Conservation (phyloP, 352 stramenopile species). For the Pythium utonaiense region DNA sequence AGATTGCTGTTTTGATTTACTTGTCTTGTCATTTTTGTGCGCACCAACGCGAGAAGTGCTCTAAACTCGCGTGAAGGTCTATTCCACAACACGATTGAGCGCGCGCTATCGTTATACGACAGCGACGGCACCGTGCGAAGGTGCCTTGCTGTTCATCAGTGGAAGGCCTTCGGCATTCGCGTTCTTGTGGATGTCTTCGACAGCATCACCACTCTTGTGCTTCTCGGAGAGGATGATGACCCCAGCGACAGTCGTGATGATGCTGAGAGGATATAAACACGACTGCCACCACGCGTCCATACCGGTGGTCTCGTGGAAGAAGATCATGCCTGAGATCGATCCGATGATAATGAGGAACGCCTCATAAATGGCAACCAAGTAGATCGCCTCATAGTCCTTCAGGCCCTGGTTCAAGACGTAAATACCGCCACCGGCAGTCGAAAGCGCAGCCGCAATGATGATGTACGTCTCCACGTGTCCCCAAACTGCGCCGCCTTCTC, state of each 20-base stretch:
- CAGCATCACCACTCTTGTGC: slow-evolving; percentile 52
- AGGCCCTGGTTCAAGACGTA: slow-evolving; percentile 75
- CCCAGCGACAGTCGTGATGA: slow-evolving; percentile 71
- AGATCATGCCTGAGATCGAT: slow-evolving; percentile 82
- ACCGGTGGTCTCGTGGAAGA: slow-evolving; percentile 82
- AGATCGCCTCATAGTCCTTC: slow-evolving; percentile 84
- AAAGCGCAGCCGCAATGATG: slow-evolving; percentile 64
- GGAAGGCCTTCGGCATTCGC: slow-evolving; percentile 22
- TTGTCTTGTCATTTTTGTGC: background rate
- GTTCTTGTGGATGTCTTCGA: slow-evolving; percentile 24
- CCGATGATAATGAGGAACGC: slow-evolving; percentile 83
- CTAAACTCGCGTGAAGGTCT: background rate
- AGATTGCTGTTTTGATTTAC: background rate
- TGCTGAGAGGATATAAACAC: slow-evolving; percentile 70
- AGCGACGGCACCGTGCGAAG: slow-evolving; percentile 28
- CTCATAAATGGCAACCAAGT: slow-evolving; percentile 84
- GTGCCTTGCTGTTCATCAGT: slow-evolving; percentile 22
- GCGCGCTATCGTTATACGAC: slow-evolving; percentile 6
- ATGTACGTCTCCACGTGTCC: slow-evolving; percentile 60
- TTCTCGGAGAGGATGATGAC: slow-evolving; percentile 84
- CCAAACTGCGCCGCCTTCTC: slow-evolving; percentile 72
- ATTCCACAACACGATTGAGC: background rate
- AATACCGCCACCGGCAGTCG: slow-evolving; percentile 67
- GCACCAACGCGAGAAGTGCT: background rate
- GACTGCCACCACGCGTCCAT: slow-evolving; percentile 84